These are phyloP conservation scores for Rhizophagus prolifer DNA, from an alignment of 192 early-diverging fungal genomes.

Conservation along the genomic window DNA sequence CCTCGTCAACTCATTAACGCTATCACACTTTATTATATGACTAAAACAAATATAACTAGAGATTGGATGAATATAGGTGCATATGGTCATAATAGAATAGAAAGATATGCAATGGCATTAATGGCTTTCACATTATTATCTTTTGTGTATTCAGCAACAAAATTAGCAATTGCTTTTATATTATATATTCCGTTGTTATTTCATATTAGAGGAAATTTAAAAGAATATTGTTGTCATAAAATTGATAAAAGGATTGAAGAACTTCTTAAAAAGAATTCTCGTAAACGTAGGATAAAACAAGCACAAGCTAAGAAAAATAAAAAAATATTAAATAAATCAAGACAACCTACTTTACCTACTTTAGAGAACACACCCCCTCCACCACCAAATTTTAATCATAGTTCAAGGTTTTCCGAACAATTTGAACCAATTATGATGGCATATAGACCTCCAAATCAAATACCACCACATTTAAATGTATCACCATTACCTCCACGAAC, in stretches of 20 bases:
- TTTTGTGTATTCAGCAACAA: slow-evolving; percentile 54
- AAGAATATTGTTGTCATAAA: slow-evolving; percentile 87
- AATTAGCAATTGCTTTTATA: slow-evolving; percentile 57
- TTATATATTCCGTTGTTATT: slow-evolving; percentile 79
- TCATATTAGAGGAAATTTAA: slow-evolving; percentile 82
- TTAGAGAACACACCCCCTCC: too few relatives aligned
- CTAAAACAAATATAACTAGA: slow-evolving; percentile 7
- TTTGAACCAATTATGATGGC: too few relatives aligned
- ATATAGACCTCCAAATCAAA: too few relatives aligned
- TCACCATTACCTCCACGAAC: too few relatives aligned
- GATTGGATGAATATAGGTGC: background rate
- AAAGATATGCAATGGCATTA: background rate
- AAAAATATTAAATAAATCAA: too few relatives aligned
- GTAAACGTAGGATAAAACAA: background rate
- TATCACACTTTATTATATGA: slow-evolving; percentile 46
- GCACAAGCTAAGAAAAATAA: background rate
- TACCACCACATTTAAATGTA: too few relatives aligned
- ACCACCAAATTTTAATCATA: too few relatives aligned
- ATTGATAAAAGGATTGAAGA: slow-evolving; percentile 67
- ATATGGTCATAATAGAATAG: slow-evolving; percentile 24
- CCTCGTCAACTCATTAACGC: slow-evolving; percentile 74
- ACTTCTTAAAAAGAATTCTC: background rate
- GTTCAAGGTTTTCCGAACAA: too few relatives aligned
- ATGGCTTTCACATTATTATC: slow-evolving; percentile 67
- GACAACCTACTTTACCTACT: too few relatives aligned